Evolutionary conservation across 176 grass and related monocot species (phyloP).

Genomic region (Aegilops bicornis): DNA sequence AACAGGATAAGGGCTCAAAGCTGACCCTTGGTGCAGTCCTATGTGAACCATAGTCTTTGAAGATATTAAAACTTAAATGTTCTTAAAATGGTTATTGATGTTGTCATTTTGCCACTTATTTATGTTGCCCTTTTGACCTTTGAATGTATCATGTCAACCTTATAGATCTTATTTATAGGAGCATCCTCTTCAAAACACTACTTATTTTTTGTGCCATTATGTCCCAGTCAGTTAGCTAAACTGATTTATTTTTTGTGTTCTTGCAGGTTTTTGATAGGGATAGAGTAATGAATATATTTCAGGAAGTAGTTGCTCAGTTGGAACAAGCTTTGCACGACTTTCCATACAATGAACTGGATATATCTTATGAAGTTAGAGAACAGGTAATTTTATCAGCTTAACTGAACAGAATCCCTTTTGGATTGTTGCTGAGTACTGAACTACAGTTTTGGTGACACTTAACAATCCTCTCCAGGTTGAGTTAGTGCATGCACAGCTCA

Average conservation of each 20-base stretch:
- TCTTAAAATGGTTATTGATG: background rate
- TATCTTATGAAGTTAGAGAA: conserved; percentile 93
- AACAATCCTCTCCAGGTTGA: conserved; percentile 63
- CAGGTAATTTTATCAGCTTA: conserved; percentile 45
- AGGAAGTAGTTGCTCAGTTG: conserved; percentile 54
- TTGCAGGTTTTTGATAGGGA: conserved; percentile 72
- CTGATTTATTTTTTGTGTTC: background rate
- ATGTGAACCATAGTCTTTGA: background rate
- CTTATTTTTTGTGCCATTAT: background rate
- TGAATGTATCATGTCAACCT: background rate
- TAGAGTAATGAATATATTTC: conserved; percentile 51
- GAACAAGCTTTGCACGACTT: conserved; percentile 60
- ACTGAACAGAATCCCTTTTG: conserved; percentile 15
- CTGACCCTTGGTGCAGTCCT: too few relatives aligned
- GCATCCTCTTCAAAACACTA: conserved; percentile 8
- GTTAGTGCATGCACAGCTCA: conserved; percentile 79
- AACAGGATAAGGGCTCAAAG: too few relatives aligned
- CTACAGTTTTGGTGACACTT: conserved; percentile 13
- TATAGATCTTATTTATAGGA: conserved; percentile 11
- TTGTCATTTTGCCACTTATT: conserved; percentile 1
- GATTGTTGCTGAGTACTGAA: conserved; percentile 1
- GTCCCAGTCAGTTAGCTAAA: conserved; percentile 1
- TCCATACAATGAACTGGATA: conserved; percentile 58
- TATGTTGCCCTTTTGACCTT: background rate
- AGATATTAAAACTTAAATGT: background rate